phyloP scores from a whole-genome alignment of 1,284 basidiomycete genomes.

The Marasmius oreades region DNA sequence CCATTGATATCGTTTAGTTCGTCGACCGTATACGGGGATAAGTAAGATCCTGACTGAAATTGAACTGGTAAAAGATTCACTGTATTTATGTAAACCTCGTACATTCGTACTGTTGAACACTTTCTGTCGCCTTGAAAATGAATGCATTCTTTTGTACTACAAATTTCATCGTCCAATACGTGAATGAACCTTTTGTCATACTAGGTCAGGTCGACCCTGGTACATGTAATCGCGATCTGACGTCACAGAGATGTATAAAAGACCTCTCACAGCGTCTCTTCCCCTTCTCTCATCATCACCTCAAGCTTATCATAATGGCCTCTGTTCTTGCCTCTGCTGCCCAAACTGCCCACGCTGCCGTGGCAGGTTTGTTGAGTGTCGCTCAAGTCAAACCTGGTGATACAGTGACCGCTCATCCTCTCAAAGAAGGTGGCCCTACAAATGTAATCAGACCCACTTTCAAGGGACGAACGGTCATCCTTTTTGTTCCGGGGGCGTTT shows the following conservation, averaged over 20 bases:
- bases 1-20: neutral
- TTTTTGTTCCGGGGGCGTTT: conserved; percentile 64
- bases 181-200: too few relatives aligned
- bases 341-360: conserved; percentile 51
- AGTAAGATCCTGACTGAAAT: too few relatives aligned
- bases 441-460: conserved; percentile 48
- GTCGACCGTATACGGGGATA: too few relatives aligned
- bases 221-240: too few relatives aligned
- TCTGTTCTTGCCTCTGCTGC: conserved; percentile 43
- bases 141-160: too few relatives aligned
- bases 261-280: neutral
- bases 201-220: too few relatives aligned
- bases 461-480: conserved; percentile 66
- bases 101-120: too few relatives aligned
- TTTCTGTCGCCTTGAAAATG: too few relatives aligned
- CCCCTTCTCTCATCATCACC: neutral
- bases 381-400: conserved; percentile 49
- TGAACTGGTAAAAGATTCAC: too few relatives aligned
- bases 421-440: conserved; percentile 59
- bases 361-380: conserved; percentile 43
- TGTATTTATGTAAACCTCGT: too few relatives aligned
- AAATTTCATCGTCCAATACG: too few relatives aligned
- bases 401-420: conserved; percentile 38
- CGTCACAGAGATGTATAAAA: too few relatives aligned
- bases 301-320: conserved; percentile 32